phyloP scores from a whole-genome alignment of 2,329 filamentous ascomycete species.

The Colletotrichum lini region DNA sequence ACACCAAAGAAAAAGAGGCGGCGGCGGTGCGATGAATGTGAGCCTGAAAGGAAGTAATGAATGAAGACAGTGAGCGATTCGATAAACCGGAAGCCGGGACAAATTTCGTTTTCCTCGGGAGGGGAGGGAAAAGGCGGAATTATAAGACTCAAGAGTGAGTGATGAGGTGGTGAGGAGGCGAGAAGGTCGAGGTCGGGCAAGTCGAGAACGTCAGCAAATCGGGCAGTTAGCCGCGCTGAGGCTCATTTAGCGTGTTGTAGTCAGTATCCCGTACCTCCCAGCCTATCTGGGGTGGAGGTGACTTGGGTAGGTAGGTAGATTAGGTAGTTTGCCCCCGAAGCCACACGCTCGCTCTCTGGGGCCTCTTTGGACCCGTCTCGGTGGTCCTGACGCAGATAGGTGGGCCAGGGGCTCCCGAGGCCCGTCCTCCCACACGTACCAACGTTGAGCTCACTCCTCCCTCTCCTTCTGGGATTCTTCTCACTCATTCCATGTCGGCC shows the following conservation, averaged over 20 bases:
- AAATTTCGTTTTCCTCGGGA: not conserved
- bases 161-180: not conserved
- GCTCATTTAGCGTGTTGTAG: conserved; percentile 31
- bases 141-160: not conserved
- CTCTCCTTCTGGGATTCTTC: no score
- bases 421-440: no score
- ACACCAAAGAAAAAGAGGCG: not conserved
- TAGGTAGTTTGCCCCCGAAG: not conserved
- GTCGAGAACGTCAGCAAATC: conserved; percentile 39
- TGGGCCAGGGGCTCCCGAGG: no score
- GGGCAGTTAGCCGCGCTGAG: conserved; percentile 27
- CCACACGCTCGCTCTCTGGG: no score
- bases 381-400: no score
- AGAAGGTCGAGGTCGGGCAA: conserved; percentile 16
- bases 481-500: not conserved
- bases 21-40: not conserved
- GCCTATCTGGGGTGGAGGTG: not conserved
- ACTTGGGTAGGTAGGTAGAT: not conserved
- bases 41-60: not conserved
- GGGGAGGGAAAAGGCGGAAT: not conserved
- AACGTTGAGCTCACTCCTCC: no score
- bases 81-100: not conserved
- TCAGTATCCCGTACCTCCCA: not conserved
- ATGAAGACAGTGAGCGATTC: no score
- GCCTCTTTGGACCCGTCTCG: no score